Evolutionary conservation across 2,329 filamentous ascomycete species (phyloP).

Genomic region (Pseudogymnoascus sp.): DNA sequence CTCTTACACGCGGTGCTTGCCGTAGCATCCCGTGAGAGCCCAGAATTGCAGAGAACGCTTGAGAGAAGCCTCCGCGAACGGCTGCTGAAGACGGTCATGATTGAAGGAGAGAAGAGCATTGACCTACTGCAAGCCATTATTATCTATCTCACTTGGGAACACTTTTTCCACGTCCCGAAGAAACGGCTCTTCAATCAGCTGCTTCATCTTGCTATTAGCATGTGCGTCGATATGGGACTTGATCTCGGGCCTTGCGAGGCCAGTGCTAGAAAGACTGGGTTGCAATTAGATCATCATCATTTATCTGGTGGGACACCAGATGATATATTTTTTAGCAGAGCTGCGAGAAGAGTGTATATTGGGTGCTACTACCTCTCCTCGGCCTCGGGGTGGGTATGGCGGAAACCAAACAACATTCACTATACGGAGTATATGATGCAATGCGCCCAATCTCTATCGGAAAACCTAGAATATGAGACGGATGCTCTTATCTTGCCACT

Average conservation of each 20-base stretch:
- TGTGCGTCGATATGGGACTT: slow-evolving; percentile 18
- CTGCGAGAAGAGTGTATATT: slow-evolving; percentile 16
- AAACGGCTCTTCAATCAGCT: slow-evolving; percentile 20
- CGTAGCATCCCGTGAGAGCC: background rate
- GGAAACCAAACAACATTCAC: slow-evolving; percentile 15
- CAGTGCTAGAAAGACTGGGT: slow-evolving; percentile 11
- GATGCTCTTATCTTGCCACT: slow-evolving; percentile 21
- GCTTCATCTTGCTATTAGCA: slow-evolving; percentile 20
- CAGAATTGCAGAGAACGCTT: background rate
- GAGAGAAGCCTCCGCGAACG: background rate
- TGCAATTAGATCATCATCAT: background rate
- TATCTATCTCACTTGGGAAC: slow-evolving; percentile 23
- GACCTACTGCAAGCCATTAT: slow-evolving; percentile 25
- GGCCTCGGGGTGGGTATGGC: slow-evolving; percentile 16
- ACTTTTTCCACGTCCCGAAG: slow-evolving; percentile 16
- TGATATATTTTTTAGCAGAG: slow-evolving; percentile 9
- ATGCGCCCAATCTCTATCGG: slow-evolving; percentile 19
- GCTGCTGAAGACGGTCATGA: slow-evolving; percentile 11
- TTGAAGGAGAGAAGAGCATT: slow-evolving; percentile 21
- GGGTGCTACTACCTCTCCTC: slow-evolving; percentile 20
- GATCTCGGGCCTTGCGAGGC: slow-evolving; percentile 16
- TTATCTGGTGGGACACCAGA: background rate
- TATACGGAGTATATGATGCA: slow-evolving; percentile 17
- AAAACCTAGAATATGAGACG: slow-evolving; percentile 19
- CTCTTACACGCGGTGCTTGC: slow-evolving; percentile 19